phyloP scores from a whole-genome alignment of 371 early-diverging fungal species.

The Mortierella sp. region DNA sequence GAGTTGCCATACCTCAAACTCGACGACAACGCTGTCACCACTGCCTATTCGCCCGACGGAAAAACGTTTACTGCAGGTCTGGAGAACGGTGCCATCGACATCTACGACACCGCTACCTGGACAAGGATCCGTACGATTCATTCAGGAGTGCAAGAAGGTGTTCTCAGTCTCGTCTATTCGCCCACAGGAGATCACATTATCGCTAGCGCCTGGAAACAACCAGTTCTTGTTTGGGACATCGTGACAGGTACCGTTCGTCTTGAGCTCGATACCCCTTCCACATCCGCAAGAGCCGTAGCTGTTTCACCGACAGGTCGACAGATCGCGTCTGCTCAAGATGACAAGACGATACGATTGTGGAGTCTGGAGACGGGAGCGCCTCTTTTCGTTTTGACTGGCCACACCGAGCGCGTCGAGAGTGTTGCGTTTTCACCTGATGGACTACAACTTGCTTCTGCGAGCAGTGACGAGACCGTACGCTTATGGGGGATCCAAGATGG shows the following conservation, averaged over 20 bases:
- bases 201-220: no score
- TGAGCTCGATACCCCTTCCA: no score
- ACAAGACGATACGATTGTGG: background rate
- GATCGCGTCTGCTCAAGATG: background rate
- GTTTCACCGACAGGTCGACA: background rate
- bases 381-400: background rate
- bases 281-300: background rate
- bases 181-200: background rate
- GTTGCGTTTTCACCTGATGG: background rate
- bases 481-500: background rate
- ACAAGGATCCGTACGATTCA: background rate
- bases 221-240: no score
- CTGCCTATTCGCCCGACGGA: conserved; percentile 4
- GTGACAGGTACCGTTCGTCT: no score
- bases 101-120: background rate
- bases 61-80: background rate
- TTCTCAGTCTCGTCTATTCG: background rate
- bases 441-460: background rate
- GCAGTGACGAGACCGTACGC: background rate
- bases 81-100: background rate
- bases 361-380: background rate
- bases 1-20: background rate
- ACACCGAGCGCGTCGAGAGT: background rate
- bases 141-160: background rate
- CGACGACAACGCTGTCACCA: no score